A percentile compares a stretch with the other conserved stretches of the same genome.
These are phyloP conservation scores for Xylaria sp. DNA, from an alignment of 2,329 filamentous ascomycete species.

Conservation along the genomic window DNA sequence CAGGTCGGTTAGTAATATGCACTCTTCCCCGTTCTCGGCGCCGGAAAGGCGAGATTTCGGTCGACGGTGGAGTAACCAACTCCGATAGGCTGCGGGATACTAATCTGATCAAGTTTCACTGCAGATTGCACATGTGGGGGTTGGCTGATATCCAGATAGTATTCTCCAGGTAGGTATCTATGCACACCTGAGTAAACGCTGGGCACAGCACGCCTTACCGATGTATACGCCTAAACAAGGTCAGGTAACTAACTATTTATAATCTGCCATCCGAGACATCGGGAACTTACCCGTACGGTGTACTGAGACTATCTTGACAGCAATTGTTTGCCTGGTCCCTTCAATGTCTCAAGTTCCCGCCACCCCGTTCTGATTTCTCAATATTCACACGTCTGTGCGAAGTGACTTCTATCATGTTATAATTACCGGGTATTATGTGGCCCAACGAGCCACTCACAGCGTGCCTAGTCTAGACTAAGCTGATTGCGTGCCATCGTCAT, in stretches of 20 bases:
- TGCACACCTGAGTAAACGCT: background rate
- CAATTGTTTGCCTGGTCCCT: background rate
- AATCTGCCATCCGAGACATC: background rate
- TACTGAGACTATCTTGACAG: background rate
- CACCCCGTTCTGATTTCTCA: background rate
- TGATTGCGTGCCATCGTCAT: constrained; percentile 14
- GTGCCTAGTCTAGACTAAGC: constrained; percentile 19
- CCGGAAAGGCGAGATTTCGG: constrained; percentile 28
- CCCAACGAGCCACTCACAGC: constrained; percentile 16
- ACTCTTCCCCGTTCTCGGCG: constrained; percentile 27
- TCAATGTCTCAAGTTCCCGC: constrained; percentile 9
- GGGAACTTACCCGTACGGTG: background rate
- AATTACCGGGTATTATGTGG: background rate
- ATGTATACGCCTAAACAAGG: background rate
- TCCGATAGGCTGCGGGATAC: constrained; percentile 28
- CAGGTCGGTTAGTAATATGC: constrained; percentile 5
- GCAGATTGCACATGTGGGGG: constrained; percentile 4
- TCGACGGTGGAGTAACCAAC: constrained; percentile 26
- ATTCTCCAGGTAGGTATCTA: background rate
- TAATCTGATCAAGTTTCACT: constrained; percentile 3
- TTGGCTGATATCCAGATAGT: background rate
- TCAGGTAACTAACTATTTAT: constrained; percentile 6
- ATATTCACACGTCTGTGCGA: background rate
- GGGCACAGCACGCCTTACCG: constrained; percentile 3
- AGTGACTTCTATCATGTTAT: background rate